These are phyloP conservation scores for Candida namnaoensis DNA, from an alignment of 805 yeast species.

Conservation along the genomic window DNA sequence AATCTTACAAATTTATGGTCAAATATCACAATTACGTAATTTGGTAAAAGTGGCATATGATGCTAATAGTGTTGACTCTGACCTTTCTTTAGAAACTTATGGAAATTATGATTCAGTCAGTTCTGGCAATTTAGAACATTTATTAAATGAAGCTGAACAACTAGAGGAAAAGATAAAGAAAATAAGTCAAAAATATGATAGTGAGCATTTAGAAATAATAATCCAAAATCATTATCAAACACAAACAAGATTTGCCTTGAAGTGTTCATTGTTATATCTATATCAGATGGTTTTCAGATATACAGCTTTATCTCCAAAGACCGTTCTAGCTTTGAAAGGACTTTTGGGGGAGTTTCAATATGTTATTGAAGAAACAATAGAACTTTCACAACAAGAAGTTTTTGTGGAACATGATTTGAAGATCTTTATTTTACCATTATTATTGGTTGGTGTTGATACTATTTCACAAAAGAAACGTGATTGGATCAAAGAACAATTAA, in stretches of 20 bases:
- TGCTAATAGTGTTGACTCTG: slow-evolving; percentile 2
- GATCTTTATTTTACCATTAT: not conserved
- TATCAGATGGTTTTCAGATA: slow-evolving; percentile 7
- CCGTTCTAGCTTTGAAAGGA: slow-evolving; percentile 4
- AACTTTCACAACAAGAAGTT: not conserved
- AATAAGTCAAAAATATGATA: not conserved
- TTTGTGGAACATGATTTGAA: not conserved
- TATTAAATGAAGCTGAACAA: slow-evolving; percentile 1
- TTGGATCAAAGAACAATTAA: not conserved
- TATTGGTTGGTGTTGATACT: not conserved
- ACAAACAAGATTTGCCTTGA: slow-evolving; percentile 3
- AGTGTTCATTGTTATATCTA: slow-evolving; percentile 2
- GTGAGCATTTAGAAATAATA: not conserved
- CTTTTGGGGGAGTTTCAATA: slow-evolving; percentile 1
- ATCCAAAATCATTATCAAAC: slow-evolving; percentile 1
- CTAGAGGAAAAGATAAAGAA: not conserved
- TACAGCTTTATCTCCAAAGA: slow-evolving; percentile 7
- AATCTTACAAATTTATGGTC: slow-evolving; percentile 3
- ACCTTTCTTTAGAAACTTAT: not conserved
- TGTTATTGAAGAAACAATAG: not conserved
- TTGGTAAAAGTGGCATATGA: slow-evolving; percentile 5
- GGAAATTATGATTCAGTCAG: not conserved
- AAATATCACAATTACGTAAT: slow-evolving; percentile 7
- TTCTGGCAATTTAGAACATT: not conserved
- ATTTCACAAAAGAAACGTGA: not conserved